Conservation (phyloP, 176 grass and related monocot genomes). For the Rhynchospora pubera region DNA sequence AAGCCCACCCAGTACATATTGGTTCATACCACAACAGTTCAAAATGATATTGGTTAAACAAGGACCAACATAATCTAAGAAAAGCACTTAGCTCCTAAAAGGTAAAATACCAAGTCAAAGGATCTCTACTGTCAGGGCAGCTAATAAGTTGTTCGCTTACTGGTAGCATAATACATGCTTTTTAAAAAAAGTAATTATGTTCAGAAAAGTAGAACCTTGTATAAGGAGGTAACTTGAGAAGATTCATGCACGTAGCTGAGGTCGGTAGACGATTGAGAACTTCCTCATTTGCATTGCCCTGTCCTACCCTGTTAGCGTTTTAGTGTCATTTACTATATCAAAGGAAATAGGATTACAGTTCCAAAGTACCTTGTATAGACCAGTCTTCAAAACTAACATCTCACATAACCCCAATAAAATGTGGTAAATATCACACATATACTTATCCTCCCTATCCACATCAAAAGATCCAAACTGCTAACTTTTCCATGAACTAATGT, state of each 20-base stretch:
- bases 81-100: not conserved
- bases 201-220: constrained; percentile 40
- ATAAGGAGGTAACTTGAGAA: constrained; percentile 96
- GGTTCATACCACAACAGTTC: not conserved
- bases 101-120: not conserved
- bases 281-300: constrained; percentile 48
- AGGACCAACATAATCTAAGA: not conserved
- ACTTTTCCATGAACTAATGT: not conserved
- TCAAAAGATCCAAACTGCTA: not conserved
- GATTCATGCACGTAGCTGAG: constrained; percentile 97
- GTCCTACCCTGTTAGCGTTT: constrained; percentile 42
- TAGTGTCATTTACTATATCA: not conserved
- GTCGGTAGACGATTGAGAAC: constrained; percentile 79
- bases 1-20: not conserved
- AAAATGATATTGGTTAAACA: not conserved
- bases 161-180: not conserved
- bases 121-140: not conserved
- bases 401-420: not conserved
- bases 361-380: not conserved
- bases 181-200: constrained; percentile 8
- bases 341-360: not conserved
- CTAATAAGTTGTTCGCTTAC: not conserved
- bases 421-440: not conserved
- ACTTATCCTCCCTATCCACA: not conserved
- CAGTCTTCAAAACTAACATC: not conserved